Conservation (phyloP, 73 alveolate genomes). For the Symbiodinium pilosum region DNA sequence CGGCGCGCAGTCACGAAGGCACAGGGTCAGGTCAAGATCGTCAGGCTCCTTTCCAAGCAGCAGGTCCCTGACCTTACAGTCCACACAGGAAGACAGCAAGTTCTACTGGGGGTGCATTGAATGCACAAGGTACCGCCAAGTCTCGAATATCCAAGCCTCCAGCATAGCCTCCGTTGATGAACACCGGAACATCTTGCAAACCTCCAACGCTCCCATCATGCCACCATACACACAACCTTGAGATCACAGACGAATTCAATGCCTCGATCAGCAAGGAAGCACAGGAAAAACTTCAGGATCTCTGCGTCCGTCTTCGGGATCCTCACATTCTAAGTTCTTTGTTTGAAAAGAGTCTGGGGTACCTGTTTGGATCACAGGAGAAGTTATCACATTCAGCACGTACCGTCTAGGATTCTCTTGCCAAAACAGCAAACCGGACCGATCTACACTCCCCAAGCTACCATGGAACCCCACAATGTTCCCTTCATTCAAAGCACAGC, state of each 20-base stretch:
- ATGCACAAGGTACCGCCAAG: neutral
- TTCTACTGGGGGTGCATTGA: neutral
- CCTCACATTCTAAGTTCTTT: neutral
- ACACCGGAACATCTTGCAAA: conserved; percentile 49
- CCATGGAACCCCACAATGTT: no score
- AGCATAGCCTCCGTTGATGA: conserved; percentile 80
- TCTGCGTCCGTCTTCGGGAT: conserved; percentile 74
- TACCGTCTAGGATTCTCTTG: no score
- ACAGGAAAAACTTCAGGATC: conserved; percentile 71
- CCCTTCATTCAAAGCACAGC: no score
- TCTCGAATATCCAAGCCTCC: neutral
- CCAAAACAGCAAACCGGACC: no score
- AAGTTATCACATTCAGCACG: no score
- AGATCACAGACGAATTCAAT: neutral
- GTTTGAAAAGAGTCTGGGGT: neutral
- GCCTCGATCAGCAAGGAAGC: conserved; percentile 45
- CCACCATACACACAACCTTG: neutral
- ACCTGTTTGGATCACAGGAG: neutral
- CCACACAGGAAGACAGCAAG: neutral
- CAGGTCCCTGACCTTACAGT: conserved; percentile 43
- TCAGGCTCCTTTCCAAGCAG: conserved; percentile 86
- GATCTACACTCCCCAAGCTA: no score
- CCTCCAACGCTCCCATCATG: neutral
- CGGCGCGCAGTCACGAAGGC: conserved; percentile 82
- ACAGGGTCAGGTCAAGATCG: conserved; percentile 73